Percentiles rank a stretch among this genome's conserved stretches.
Evolutionary conservation across 768 basidiomycete genomes (phyloP).

Genomic region (Coprinopsis marcescibilis): DNA sequence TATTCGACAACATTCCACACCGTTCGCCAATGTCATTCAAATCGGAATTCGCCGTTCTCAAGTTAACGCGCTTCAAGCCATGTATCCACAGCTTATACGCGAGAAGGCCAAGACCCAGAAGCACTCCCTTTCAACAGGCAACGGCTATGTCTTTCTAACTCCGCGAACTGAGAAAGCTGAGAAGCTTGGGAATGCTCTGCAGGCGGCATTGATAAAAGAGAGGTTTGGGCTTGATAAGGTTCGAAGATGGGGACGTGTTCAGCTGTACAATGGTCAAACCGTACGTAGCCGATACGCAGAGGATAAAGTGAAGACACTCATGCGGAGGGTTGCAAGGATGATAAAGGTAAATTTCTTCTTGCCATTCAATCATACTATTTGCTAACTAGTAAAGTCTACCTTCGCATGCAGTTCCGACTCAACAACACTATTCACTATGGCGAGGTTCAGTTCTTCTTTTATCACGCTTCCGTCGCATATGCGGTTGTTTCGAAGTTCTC

Average conservation of each 20-base stretch:
- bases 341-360: background rate
- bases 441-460: background rate
- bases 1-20: conserved; percentile 23
- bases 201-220: background rate
- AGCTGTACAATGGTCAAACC: conserved; percentile 25
- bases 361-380: background rate
- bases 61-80: conserved; percentile 16
- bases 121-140: background rate
- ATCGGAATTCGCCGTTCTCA: conserved; percentile 15
- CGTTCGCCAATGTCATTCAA: conserved; percentile 22
- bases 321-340: background rate
- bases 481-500: conserved; percentile 2
- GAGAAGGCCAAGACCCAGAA: background rate
- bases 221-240: conserved; percentile 12
- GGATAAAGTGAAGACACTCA: conserved; percentile 15
- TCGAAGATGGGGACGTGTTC: conserved; percentile 24
- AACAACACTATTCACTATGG: background rate
- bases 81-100: conserved; percentile 7
- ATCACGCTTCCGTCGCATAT: background rate
- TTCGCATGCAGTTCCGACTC: background rate
- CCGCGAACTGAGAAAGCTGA: conserved; percentile 9
- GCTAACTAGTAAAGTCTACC: background rate
- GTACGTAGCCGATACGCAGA: conserved; percentile 20
- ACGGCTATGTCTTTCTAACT: conserved; percentile 4
- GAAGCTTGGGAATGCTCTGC: background rate